Percentiles rank a stretch among this genome's conserved stretches.
Evolutionary conservation across 306 rosid genomes (phyloP).

Genomic region (Adenanthera pavonina): DNA sequence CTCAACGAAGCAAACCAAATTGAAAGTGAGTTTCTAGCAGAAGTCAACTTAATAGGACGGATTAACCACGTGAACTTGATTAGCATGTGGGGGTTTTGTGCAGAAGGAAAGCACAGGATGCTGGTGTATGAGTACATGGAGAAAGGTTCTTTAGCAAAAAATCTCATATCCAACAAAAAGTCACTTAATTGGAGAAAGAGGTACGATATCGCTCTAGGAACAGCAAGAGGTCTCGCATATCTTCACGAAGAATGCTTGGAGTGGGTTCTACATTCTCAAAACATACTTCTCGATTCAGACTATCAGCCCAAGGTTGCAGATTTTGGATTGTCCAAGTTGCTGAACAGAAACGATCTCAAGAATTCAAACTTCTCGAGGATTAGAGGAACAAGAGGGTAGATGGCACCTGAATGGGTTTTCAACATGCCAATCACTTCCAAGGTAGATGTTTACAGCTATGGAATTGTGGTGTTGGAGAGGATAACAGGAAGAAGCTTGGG

Average conservation of each 20-base stretch:
- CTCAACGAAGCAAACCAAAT: not conserved
- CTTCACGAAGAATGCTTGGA: slow-evolving; percentile 1
- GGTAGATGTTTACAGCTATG: slow-evolving; percentile 57
- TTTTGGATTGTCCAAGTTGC: no score
- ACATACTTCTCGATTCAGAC: not conserved
- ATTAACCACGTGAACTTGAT: not conserved
- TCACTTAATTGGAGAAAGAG: not conserved
- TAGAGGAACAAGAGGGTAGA: slow-evolving; percentile 60
- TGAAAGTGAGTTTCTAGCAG: not conserved
- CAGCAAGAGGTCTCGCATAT: not conserved
- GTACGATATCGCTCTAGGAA: not conserved
- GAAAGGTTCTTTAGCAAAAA: not conserved
- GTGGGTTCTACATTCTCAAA: not conserved
- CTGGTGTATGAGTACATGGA: not conserved
- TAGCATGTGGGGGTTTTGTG: not conserved
- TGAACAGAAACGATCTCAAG: slow-evolving; percentile 18
- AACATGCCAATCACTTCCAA: slow-evolving; percentile 54
- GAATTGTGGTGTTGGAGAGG: slow-evolving; percentile 48
- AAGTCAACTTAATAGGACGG: not conserved
- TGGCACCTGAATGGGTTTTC: slow-evolving; percentile 56
- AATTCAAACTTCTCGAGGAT: slow-evolving; percentile 46
- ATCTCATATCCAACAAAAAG: not conserved
- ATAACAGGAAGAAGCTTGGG: slow-evolving; percentile 42
- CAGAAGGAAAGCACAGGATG: not conserved
- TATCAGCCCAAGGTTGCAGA: not conserved